Base-by-base conservation (phyloP, 805 yeast genomes). In the Kluyveromyces wickerhamii region DNA sequence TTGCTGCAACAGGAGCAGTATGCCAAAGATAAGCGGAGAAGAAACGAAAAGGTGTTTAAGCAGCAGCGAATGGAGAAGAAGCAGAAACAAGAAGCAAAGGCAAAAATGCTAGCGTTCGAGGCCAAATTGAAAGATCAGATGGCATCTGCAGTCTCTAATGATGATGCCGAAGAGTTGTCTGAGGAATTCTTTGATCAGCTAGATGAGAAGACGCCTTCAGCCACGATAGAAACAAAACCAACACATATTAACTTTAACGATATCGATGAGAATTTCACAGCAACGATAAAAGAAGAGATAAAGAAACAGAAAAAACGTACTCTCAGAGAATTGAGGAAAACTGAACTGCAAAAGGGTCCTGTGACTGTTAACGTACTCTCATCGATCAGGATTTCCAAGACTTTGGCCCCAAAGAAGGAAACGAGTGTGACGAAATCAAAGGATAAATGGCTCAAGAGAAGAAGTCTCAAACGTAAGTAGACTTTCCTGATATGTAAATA, bases 331-430 rank as follows among this genome's bases (percentile, higher is more conserved):
- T 29, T 54, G 38, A 63, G 59, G 32, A 53, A 49, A 34, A 51
- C 44, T 2, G 37, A 50, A 4, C 40, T 47, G 22, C 53, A 53
- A 27, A 62, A 59, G 34, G 73, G 72, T 1, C 67, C 69, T 1
- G 67, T 69, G 18, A 60, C 51, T 26, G 69, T 69, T 9, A 52
- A 52, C 27, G 51, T 66, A 7, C 35, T 66, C 27, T 29, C 49
- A 4, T 23, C 46, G 7, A 27, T 39, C 6, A 21, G 32, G 13
- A 30, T 33, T n/a, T 14, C 34, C 5, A 47, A 39, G 12, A 31
- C 45, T 6, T 35, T 54, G 51, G 57, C 61, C 6, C 61, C 62
- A 28, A 53, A 48, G 32, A 48, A 37, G 32, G 60, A 54, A 30
- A 19, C 36, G 7, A 22, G 40, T 9, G 43, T 56, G 11, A 45